phyloP scores from a whole-genome alignment of 257 asterid genomes.

The Thymus mandschuricus region DNA sequence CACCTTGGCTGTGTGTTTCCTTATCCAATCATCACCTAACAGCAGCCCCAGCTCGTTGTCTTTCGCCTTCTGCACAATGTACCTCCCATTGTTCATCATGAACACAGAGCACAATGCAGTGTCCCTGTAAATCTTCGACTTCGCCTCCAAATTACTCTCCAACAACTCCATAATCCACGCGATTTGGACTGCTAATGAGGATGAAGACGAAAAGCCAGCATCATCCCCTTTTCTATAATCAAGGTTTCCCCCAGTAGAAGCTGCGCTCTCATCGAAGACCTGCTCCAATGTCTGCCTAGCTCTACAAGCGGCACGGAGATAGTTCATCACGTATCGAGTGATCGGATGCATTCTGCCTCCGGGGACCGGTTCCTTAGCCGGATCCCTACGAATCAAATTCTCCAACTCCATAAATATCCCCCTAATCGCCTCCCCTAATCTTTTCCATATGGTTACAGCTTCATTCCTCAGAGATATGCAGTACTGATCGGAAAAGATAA shows the following conservation, averaged over 20 bases:
- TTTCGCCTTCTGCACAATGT: conserved; percentile 83
- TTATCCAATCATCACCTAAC: conserved; percentile 88
- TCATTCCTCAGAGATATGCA: conserved; percentile 74
- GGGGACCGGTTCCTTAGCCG: conserved; percentile 80
- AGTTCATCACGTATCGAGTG: conserved; percentile 93
- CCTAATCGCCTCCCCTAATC: conserved; percentile 82
- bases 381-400: conserved; percentile 90
- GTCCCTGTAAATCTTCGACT: conserved; percentile 80
- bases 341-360: conserved; percentile 97
- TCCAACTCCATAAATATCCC: conserved; percentile 95
- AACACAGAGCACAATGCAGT: conserved; percentile 73
- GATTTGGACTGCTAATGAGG: conserved; percentile 71
- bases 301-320: conserved; percentile 94
- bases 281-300: conserved; percentile 78
- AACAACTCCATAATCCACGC: conserved; percentile 91
- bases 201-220: conserved; percentile 54
- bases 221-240: conserved; percentile 70
- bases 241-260: conserved; percentile 36
- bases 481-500: conserved; percentile 82
- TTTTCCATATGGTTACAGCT: conserved; percentile 82
- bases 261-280: conserved; percentile 70
- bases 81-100: conserved; percentile 91
- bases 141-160: conserved; percentile 92
- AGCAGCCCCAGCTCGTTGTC: conserved; percentile 79
- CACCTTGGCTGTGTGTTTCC: conserved; percentile 76